Percentiles rank a stretch among this genome's conserved stretches.
These are phyloP conservation scores for Gossypium longicalyx DNA, from an alignment of 345 rosid species.

Conservation along the genomic window DNA sequence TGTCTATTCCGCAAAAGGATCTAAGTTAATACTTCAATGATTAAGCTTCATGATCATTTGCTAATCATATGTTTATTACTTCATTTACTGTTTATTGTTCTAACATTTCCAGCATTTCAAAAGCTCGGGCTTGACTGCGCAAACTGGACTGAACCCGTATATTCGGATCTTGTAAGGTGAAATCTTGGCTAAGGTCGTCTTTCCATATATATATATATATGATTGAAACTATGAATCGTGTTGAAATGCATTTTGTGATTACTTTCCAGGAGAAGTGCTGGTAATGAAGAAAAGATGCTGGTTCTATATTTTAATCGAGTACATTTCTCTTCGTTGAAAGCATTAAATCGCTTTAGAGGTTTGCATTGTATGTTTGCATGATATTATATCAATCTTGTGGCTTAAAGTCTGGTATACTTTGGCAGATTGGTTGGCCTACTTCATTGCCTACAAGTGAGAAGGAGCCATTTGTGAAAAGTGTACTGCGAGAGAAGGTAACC, in stretches of 20 bases:
- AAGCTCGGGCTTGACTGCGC: conserved; percentile 98
- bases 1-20: conserved; percentile 10
- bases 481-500: conserved; percentile 71
- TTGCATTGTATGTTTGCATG: neutral
- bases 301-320: conserved; percentile 73
- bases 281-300: conserved; percentile 91
- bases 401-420: neutral
- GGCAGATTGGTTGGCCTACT: conserved; percentile 96
- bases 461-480: conserved; percentile 54
- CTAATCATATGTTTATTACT: conserved; percentile 14
- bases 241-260: conserved; percentile 15
- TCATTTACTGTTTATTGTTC: neutral
- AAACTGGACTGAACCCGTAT: conserved; percentile 85
- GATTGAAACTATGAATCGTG: neutral
- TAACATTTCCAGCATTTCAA: conserved; percentile 54
- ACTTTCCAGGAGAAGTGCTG: conserved; percentile 62
- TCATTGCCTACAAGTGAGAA: conserved; percentile 88
- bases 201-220: neutral
- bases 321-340: conserved; percentile 12
- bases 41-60: conserved; percentile 9
- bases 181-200: neutral
- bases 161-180: conserved; percentile 72
- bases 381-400: conserved; percentile 11
- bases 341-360: neutral
- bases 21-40: conserved; percentile 11